Evolutionary conservation across 2,329 filamentous ascomycete species (phyloP).

Genomic region (Aspergillus oerlinghausenensis): DNA sequence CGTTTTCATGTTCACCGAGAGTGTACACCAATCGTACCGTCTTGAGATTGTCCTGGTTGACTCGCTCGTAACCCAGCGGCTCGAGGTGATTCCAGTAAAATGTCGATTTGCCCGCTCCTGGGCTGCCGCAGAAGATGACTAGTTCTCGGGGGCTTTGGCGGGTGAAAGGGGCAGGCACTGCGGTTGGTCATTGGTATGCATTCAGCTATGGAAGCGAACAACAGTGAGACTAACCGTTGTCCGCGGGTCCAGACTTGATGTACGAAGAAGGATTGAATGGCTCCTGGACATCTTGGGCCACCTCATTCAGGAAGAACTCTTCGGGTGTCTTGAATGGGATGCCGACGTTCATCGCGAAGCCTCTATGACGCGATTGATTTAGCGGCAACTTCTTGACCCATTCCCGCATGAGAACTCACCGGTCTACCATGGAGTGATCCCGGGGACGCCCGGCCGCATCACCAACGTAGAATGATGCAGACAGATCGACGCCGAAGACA

Average conservation of each 20-base stretch:
- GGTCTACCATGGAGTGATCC: constrained; percentile 59
- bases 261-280: constrained; percentile 67
- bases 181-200: neutral
- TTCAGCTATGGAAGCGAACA: constrained; percentile 1
- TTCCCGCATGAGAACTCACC: constrained; percentile 34
- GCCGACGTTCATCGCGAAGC: constrained; percentile 81
- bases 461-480: constrained; percentile 77
- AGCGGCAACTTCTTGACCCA: constrained; percentile 1
- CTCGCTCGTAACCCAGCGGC: constrained; percentile 72
- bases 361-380: constrained; percentile 44
- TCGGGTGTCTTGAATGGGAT: constrained; percentile 82
- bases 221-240: constrained; percentile 25
- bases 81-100: constrained; percentile 78
- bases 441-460: constrained; percentile 64
- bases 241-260: constrained; percentile 31
- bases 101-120: constrained; percentile 85
- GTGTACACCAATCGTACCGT: constrained; percentile 42
- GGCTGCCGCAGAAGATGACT: constrained; percentile 81
- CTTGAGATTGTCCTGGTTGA: constrained; percentile 89
- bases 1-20: neutral
- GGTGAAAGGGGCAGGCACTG: constrained; percentile 37
- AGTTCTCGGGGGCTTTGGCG: constrained; percentile 67
- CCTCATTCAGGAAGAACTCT: constrained; percentile 75
- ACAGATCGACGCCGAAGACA: constrained; percentile 59
- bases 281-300: constrained; percentile 61